These are phyloP conservation scores for Monilinia aucupariae DNA, from an alignment of 2,329 filamentous ascomycete genomes.

Conservation along the genomic window DNA sequence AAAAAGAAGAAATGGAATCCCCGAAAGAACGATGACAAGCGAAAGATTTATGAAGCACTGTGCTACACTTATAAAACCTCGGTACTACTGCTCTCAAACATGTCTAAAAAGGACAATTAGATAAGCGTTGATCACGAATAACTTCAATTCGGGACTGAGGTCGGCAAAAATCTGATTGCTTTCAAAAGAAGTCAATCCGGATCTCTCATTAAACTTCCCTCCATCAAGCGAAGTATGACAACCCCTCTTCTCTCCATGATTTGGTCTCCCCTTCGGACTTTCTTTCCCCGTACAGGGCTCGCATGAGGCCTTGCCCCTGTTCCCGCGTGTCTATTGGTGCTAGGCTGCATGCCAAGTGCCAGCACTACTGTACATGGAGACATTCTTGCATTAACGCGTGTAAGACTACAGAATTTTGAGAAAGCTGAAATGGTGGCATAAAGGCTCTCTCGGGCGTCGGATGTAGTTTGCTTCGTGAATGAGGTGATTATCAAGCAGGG, in stretches of 20 bases:
- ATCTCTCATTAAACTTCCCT: neutral
- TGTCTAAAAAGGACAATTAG: neutral
- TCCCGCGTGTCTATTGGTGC: slow-evolving; percentile 2
- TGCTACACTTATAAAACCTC: neutral
- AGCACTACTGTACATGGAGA: neutral
- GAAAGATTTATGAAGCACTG: neutral
- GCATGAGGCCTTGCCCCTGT: neutral
- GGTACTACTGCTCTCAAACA: neutral
- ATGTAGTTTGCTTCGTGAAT: too few species aligned
- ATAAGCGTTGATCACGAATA: neutral
- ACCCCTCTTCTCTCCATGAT: neutral
- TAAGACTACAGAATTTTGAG: too few species aligned
- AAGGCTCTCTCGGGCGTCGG: too few species aligned
- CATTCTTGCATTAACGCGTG: too few species aligned
- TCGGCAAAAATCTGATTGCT: neutral
- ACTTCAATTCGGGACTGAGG: neutral
- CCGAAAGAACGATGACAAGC: neutral
- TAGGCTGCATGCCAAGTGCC: neutral
- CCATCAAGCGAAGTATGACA: neutral
- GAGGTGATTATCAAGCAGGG: neutral
- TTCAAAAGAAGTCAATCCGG: neutral
- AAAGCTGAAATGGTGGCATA: too few species aligned
- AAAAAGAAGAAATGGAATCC: neutral
- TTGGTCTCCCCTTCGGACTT: neutral
- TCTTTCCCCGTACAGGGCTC: neutral